These are phyloP conservation scores for Trichoderma cornu-damae DNA, from an alignment of 2,329 filamentous ascomycete genomes.

Conservation along the genomic window DNA sequence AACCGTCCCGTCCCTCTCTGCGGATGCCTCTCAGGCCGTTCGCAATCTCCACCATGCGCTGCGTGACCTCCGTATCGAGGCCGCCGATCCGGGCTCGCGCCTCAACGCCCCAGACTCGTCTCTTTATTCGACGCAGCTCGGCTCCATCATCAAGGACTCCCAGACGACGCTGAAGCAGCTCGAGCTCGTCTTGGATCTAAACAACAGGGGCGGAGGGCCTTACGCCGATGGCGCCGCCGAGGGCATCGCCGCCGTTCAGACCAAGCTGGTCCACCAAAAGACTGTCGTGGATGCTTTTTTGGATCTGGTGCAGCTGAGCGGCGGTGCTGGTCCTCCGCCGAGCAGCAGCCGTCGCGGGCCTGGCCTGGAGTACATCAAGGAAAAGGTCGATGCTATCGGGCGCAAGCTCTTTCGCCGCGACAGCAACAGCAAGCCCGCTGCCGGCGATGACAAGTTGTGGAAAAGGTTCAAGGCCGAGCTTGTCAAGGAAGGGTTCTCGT, in stretches of 20 bases:
- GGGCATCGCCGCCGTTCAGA: constrained; percentile 39
- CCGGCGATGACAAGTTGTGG: constrained; percentile 52
- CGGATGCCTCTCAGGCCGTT: constrained; percentile 46
- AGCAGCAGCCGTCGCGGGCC: constrained; percentile 32
- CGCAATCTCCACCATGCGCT: constrained; percentile 51
- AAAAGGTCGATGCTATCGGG: constrained; percentile 56
- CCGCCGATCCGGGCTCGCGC: constrained; percentile 51
- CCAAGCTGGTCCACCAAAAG: constrained; percentile 48
- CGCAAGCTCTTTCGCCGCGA: constrained; percentile 44
- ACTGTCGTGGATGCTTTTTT: constrained; percentile 52
- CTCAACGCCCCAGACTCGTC: constrained; percentile 42
- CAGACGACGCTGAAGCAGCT: constrained; percentile 52
- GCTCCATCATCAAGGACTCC: constrained; percentile 50
- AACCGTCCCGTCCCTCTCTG: constrained; percentile 44
- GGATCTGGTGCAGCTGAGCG: constrained; percentile 52
- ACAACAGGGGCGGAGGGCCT: constrained; percentile 31
- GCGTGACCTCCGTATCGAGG: constrained; percentile 54
- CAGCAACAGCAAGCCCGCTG: constrained; percentile 32
- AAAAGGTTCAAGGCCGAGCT: constrained; percentile 54
- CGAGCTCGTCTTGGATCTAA: constrained; percentile 47
- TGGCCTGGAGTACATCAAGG: constrained; percentile 51
- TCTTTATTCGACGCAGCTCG: constrained; percentile 47
- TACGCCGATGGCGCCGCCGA: constrained; percentile 34
- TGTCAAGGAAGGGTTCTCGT: constrained; percentile 53
- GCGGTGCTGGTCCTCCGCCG: constrained; percentile 42